Evolutionary conservation across 1,284 basidiomycete genomes (phyloP).

Genomic region (Sporisorium scitamineum): DNA sequence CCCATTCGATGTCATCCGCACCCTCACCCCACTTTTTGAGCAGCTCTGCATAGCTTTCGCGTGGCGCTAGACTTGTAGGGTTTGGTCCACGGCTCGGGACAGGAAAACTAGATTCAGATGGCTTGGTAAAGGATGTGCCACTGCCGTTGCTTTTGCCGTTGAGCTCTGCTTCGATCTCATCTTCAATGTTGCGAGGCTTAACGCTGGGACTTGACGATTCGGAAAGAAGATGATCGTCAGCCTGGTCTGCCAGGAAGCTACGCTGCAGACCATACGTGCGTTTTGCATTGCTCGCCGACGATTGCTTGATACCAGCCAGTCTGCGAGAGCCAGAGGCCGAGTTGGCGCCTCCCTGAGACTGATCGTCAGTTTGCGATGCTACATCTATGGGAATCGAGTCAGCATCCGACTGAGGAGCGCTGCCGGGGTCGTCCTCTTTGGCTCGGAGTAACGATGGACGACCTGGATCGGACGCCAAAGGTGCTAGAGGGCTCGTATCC

Average conservation of each 20-base stretch:
- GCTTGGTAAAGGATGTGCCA: background rate
- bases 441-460: background rate
- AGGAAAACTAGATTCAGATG: background rate
- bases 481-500: background rate
- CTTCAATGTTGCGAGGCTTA: conserved; percentile 32
- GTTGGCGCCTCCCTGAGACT: conserved; percentile 24
- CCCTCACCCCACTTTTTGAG: conserved; percentile 52
- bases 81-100: conserved; percentile 1
- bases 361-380: conserved; percentile 20
- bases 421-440: background rate
- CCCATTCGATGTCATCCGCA: conserved; percentile 53
- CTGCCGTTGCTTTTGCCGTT: conserved; percentile 2
- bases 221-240: conserved; percentile 36
- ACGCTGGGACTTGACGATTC: conserved; percentile 1
- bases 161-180: conserved; percentile 49
- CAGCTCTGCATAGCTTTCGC: conserved; percentile 55
- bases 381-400: conserved; percentile 11
- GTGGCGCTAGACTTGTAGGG: conserved; percentile 6
- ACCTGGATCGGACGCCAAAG: background rate
- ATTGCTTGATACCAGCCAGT: conserved; percentile 49
- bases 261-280: conserved; percentile 50
- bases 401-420: conserved; percentile 18
- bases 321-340: conserved; percentile 18
- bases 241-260: conserved; percentile 48
- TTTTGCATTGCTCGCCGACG: conserved; percentile 36